phyloP scores from a whole-genome alignment of 2,329 filamentous ascomycete genomes.

The Ceratocystis alfenasii region DNA sequence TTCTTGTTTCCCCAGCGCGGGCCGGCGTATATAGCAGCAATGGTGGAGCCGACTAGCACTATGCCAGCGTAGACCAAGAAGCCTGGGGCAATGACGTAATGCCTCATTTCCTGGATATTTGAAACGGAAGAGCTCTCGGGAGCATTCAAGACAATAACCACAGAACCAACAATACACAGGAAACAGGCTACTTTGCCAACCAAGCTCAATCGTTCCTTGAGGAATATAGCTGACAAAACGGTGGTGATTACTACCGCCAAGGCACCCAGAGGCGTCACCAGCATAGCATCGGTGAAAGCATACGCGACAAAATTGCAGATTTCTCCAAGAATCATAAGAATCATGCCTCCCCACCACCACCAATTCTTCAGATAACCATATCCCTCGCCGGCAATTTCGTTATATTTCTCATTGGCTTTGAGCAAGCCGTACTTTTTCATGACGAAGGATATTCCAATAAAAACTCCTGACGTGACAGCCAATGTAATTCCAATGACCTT shows the following conservation, averaged over 20 bases:
- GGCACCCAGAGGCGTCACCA: constrained; percentile 85
- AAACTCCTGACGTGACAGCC: constrained; percentile 74
- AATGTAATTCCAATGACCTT: constrained; percentile 79
- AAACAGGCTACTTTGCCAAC: constrained; percentile 95
- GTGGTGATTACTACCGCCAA: constrained; percentile 87
- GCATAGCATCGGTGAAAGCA: constrained; percentile 88
- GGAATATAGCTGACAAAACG: constrained; percentile 80
- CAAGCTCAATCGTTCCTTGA: constrained; percentile 90
- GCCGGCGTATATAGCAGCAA: constrained; percentile 67
- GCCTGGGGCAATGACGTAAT: constrained; percentile 71
- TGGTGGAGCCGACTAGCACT: constrained; percentile 58
- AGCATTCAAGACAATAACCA: constrained; percentile 90
- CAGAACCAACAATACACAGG: constrained; percentile 81
- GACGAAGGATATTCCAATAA: constrained; percentile 91
- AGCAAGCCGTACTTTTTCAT: constrained; percentile 88
- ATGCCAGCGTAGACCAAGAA: constrained; percentile 79
- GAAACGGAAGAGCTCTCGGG: constrained; percentile 73
- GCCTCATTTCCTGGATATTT: constrained; percentile 85
- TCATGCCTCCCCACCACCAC: constrained; percentile 96
- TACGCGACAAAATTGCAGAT: constrained; percentile 97
- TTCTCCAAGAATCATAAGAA: constrained; percentile 89
- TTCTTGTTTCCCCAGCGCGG: constrained; percentile 89
- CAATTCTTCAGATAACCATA: constrained; percentile 93
- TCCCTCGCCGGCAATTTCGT: constrained; percentile 87
- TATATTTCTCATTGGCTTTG: constrained; percentile 89